Percentiles rank a stretch among this genome's conserved stretches.
Conservation (phyloP, 73 alveolate genomes). For the Paramecium primaurelia region DNA sequence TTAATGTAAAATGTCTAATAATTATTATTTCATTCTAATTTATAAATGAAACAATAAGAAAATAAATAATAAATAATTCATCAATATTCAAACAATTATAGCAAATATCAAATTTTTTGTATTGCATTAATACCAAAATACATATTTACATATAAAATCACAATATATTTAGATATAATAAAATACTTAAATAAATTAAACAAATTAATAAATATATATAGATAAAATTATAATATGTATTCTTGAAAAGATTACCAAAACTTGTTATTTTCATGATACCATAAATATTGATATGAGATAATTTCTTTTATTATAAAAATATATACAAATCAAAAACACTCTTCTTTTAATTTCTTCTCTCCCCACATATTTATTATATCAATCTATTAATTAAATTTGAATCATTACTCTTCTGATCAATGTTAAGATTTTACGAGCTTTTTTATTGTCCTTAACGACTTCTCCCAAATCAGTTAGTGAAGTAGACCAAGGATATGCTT, state of each 20-base stretch:
- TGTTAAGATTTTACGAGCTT: not conserved
- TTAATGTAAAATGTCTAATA: not conserved
- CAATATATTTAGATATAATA: no score
- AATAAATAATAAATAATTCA: not conserved
- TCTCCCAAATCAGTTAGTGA: conserved; percentile 2
- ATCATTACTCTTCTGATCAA: not conserved
- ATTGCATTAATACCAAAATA: not conserved
- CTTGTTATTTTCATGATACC: no score
- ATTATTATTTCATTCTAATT: not conserved
- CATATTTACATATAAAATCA: no score
- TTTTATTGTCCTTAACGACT: not conserved
- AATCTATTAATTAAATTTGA: not conserved
- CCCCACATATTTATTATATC: conserved; percentile 10
- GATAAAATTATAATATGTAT: no score
- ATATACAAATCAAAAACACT: conserved; percentile 4
- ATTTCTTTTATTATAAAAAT: not conserved
- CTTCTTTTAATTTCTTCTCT: conserved; percentile 9
- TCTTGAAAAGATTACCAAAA: no score
- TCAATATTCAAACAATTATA: not conserved
- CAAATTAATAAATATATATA: no score
- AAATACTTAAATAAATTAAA: no score
- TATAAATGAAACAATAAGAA: not conserved
- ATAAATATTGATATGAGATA: not conserved
- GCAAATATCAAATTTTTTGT: not conserved
- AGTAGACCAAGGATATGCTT: conserved; percentile 50